Evolutionary conservation across 2,329 filamentous ascomycete genomes (phyloP).

Genomic region (Fusarium multiceps): DNA sequence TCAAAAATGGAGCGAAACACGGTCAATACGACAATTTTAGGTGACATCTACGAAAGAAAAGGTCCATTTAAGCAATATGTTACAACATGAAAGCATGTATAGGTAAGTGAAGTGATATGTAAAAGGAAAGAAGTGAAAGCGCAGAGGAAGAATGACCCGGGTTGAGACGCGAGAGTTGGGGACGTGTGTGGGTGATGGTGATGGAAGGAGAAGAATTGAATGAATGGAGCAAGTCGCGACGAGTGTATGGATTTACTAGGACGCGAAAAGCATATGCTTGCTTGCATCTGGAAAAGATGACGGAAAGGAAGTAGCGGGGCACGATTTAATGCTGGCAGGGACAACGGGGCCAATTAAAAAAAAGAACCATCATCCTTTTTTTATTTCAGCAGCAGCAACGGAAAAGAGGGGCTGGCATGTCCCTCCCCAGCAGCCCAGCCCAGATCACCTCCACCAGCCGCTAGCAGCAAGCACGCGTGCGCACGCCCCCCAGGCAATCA

Average conservation of each 20-base stretch:
- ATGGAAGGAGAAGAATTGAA: neutral
- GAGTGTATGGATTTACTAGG: neutral
- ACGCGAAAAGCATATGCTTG: slow-evolving; percentile 9
- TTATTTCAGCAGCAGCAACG: slow-evolving; percentile 29
- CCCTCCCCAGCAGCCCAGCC: slow-evolving; percentile 28
- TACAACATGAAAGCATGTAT: neutral
- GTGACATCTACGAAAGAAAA: neutral
- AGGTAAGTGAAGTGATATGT: slow-evolving; percentile 21
- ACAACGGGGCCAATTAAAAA: slow-evolving; percentile 35
- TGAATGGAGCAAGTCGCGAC: neutral
- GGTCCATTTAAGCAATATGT: neutral
- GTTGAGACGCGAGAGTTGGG: slow-evolving; percentile 5
- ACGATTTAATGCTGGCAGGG: neutral
- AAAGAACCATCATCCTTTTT: slow-evolving; percentile 35
- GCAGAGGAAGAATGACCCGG: slow-evolving; percentile 26
- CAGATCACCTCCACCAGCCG: slow-evolving; percentile 38
- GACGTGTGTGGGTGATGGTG: neutral
- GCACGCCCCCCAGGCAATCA: slow-evolving; percentile 60
- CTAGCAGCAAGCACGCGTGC: slow-evolving; percentile 39
- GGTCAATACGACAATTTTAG: neutral
- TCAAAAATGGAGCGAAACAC: neutral
- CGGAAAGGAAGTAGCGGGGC: slow-evolving; percentile 14
- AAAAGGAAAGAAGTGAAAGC: slow-evolving; percentile 37
- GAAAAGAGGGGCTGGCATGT: slow-evolving; percentile 37
- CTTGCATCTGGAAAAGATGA: slow-evolving; percentile 18